Evolutionary conservation across 2,329 filamentous ascomycete species (phyloP), one percentile per base, ranked within the genome.

Genomic region (Aspergillus tanneri): DNA sequence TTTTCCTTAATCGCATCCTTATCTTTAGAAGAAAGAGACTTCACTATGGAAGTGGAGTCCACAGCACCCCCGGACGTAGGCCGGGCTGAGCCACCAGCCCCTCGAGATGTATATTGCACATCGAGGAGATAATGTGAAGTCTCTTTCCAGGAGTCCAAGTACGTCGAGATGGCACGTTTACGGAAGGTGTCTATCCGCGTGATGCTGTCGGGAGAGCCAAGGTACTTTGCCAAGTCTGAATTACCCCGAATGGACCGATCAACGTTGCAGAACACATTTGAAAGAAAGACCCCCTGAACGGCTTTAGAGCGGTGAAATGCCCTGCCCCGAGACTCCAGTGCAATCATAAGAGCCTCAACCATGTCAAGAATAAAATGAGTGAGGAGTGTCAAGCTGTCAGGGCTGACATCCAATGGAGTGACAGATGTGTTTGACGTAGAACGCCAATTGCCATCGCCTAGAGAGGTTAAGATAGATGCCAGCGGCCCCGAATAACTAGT

Each of bases 1-100:
- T 97, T 97, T 69, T 90, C 85, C 72, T 99, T 99, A 72, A 97
- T 95, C 49, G 85, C 86, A 66, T 99, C 93, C 70, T 92, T 95
- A 65, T 99, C 93, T 68, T 96, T 96, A 61, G 86, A 90, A 37
- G 82, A 84, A 3, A 97, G 76, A 1, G 82, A 82, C 70, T 95
- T 96, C 50, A 97, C 78, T 49, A 96, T 87, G 0, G 87, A 86
- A 12, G 85, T 84, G 2, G 88, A 93, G 68, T 96, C 91, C 38
- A 85, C 77, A 18, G 59, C 73, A 48, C 67, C 69, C 7, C 85
- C 83, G 2, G 87, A 91, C 0, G 84, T 80, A 11, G 90, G 89
- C 14, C 90, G 84, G 42, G 83, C 72, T 9, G 51, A 53, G 18
- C 56, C 56, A 14, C 61, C 58, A n/a, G 60, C 61, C 19, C 77